phyloP scores from a whole-genome alignment of 2,329 filamentous ascomycete species.

The Monilinia fructicola region DNA sequence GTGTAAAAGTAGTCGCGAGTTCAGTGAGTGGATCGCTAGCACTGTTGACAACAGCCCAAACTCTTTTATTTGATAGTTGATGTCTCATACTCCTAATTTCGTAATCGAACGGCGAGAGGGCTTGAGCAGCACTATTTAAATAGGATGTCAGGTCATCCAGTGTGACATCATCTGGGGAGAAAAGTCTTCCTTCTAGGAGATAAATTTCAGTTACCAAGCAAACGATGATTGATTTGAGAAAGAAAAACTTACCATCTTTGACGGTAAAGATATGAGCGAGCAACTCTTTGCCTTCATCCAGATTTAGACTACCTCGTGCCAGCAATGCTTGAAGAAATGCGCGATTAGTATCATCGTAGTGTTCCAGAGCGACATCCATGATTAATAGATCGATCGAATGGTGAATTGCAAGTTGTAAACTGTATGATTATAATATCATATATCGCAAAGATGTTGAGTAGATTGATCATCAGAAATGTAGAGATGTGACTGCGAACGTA shows the following conservation, averaged over 20 bases:
- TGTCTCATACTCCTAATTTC: slow-evolving; percentile 77
- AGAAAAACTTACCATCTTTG: slow-evolving; percentile 32
- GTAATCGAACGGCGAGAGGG: slow-evolving; percentile 77
- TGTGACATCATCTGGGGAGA: slow-evolving; percentile 63
- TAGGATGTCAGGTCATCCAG: slow-evolving; percentile 66
- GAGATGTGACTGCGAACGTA: background rate
- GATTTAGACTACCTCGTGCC: slow-evolving; percentile 73
- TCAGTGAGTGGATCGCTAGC: slow-evolving; percentile 83
- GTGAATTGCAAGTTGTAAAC: too few species aligned
- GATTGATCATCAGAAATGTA: background rate
- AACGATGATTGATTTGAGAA: background rate
- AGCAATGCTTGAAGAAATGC: slow-evolving; percentile 91
- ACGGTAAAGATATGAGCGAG: slow-evolving; percentile 72
- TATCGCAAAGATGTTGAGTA: background rate
- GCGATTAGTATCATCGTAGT: slow-evolving; percentile 62
- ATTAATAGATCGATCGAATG: too few species aligned
- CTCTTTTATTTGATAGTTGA: slow-evolving; percentile 63
- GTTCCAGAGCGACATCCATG: slow-evolving; percentile 2
- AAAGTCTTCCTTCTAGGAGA: slow-evolving; percentile 45
- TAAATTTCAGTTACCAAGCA: background rate
- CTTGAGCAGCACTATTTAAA: slow-evolving; percentile 67
- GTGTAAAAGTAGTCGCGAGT: slow-evolving; percentile 74
- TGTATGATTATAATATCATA: background rate
- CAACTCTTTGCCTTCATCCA: slow-evolving; percentile 68
- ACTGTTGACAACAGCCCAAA: slow-evolving; percentile 85